phyloP scores from a whole-genome alignment of 768 basidiomycete species.

The Russula sp. region DNA sequence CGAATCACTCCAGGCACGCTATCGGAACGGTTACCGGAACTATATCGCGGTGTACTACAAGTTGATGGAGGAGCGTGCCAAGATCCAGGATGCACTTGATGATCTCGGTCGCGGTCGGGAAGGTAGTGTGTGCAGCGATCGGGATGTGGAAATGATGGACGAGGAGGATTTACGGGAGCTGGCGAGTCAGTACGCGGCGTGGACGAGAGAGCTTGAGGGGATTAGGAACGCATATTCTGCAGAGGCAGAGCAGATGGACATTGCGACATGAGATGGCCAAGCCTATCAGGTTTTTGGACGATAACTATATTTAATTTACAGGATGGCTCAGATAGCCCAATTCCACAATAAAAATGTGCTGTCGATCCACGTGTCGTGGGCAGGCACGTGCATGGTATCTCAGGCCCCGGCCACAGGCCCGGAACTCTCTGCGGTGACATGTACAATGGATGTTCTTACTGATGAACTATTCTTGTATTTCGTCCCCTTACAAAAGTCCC shows the following conservation, averaged over 20 bases:
- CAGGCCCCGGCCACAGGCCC: no score
- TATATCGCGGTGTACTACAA: slow-evolving; percentile 44
- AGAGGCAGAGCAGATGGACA: slow-evolving; percentile 22
- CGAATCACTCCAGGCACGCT: slow-evolving; percentile 44
- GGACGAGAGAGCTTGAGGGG: slow-evolving; percentile 46
- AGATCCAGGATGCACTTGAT: slow-evolving; percentile 46
- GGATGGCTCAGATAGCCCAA: no score
- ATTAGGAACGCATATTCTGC: slow-evolving; percentile 37
- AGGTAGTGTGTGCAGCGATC: slow-evolving; percentile 40
- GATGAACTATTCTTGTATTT: no score
- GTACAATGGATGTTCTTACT: no score
- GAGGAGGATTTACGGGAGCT: slow-evolving; percentile 43
- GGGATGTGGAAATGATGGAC: slow-evolving; percentile 39
- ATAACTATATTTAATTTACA: slow-evolving; percentile 11
- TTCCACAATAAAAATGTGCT: no score
- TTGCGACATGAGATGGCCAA: neutral
- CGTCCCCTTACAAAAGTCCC: no score
- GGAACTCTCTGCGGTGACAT: no score
- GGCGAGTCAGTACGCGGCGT: slow-evolving; percentile 37
- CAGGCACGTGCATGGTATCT: no score
- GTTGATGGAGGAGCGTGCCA: slow-evolving; percentile 43
- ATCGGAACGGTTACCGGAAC: slow-evolving; percentile 43
- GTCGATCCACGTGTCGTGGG: no score
- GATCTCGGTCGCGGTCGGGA: slow-evolving; percentile 32
- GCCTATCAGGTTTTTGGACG: neutral